A percentile compares a stretch with the other conserved stretches of the same genome.
Evolutionary conservation across 1,139 yeast genomes (phyloP).

Genomic region (Fermentozyma sake): DNA sequence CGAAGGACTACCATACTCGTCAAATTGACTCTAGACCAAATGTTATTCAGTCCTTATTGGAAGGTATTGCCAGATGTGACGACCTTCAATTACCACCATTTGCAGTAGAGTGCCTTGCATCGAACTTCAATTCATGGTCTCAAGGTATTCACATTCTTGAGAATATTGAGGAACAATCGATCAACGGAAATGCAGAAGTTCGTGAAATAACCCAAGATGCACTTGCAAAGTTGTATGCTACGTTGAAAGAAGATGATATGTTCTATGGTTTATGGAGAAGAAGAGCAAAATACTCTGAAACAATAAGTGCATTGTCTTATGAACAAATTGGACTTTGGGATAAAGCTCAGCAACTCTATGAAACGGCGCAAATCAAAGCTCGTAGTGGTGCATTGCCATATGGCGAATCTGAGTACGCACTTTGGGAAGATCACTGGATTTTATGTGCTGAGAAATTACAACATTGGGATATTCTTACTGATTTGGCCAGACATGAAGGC

Average conservation of each 20-base stretch:
- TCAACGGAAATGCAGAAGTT: conserved; percentile 67
- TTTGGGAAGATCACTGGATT: conserved; percentile 99
- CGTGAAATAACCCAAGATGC: conserved; percentile 90
- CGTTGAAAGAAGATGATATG: conserved; percentile 91
- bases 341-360: conserved; percentile 89
- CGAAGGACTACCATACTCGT: conserved; percentile 87
- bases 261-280: conserved; percentile 97
- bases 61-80: conserved; percentile 71
- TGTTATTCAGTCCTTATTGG: conserved; percentile 78
- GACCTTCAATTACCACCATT: conserved; percentile 90
- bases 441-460: conserved; percentile 94
- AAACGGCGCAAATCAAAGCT: conserved; percentile 96
- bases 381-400: conserved; percentile 93
- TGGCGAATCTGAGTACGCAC: conserved; percentile 89
- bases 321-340: conserved; percentile 97
- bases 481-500: conserved; percentile 95
- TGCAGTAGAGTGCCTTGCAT: conserved; percentile 81
- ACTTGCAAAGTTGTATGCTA: conserved; percentile 79
- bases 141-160: conserved; percentile 82
- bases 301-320: conserved; percentile 86
- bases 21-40: conserved; percentile 87
- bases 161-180: conserved; percentile 62
- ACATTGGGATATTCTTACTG: conserved; percentile 97
- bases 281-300: conserved; percentile 88
- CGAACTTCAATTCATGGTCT: conserved; percentile 89